A percentile compares a stretch with the other conserved stretches of the same genome.
These are phyloP conservation scores for Jatropha podagrica DNA, from an alignment of 441 rosid species.

Conservation along the genomic window DNA sequence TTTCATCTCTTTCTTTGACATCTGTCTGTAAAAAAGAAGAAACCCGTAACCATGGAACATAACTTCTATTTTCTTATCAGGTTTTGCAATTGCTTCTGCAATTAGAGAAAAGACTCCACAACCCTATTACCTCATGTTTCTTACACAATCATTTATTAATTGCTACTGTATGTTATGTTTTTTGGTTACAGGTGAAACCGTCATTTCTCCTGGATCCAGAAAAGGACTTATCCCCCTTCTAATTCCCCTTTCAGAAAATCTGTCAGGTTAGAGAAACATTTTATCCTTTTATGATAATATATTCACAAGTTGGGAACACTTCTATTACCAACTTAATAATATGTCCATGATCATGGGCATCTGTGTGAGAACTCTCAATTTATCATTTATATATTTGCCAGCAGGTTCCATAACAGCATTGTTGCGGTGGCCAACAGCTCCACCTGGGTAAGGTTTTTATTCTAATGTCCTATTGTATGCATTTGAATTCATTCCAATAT, in stretches of 20 bases:
- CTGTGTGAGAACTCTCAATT: conserved; percentile 10
- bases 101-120: no score
- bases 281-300: conserved; percentile 5
- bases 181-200: conserved; percentile 54
- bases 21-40: no score
- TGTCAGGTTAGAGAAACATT: conserved; percentile 45
- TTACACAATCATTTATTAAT: not conserved
- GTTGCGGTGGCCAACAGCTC: conserved; percentile 93
- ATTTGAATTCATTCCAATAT: not conserved
- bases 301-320: conserved; percentile 1
- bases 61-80: no score
- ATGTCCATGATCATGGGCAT: not conserved
- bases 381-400: conserved; percentile 11
- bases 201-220: conserved; percentile 69
- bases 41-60: no score
- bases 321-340: not conserved
- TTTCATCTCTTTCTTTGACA: no score
- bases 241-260: conserved; percentile 65
- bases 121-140: not conserved
- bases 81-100: no score
- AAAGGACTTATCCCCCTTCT: conserved; percentile 70
- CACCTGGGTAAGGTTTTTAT: conserved; percentile 56
- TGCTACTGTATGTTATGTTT: not conserved
- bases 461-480: not conserved
- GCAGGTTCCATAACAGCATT: conserved; percentile 70